A percentile compares a stretch with the other conserved stretches of the same genome.
phyloP scores from a whole-genome alignment of 1,284 basidiomycete species.

The Melampsora larici-populina region DNA sequence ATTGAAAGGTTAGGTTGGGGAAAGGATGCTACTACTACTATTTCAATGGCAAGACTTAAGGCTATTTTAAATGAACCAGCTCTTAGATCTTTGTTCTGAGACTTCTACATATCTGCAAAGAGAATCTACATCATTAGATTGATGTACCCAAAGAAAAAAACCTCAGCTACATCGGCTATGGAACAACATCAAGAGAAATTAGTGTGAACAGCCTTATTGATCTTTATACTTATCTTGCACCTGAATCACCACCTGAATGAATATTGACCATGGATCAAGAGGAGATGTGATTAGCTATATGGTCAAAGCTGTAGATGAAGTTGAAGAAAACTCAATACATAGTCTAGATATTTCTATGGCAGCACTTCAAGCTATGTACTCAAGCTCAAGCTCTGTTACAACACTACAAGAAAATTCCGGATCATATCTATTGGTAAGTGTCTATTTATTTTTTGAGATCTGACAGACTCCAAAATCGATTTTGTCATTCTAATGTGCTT shows the following conservation, averaged over 20 bases:
- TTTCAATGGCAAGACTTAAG: too few relatives aligned
- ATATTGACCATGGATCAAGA: conserved; percentile 93
- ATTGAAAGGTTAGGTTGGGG: too few relatives aligned
- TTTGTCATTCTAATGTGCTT: not conserved
- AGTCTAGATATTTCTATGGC: conserved; percentile 55
- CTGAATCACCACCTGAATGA: conserved; percentile 90
- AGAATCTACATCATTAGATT: too few relatives aligned
- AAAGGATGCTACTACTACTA: too few relatives aligned
- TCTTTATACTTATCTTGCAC: conserved; percentile 92
- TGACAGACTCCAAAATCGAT: not conserved
- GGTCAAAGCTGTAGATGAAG: conserved; percentile 58
- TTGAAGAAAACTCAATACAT: conserved; percentile 23
- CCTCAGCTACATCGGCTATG: too few relatives aligned
- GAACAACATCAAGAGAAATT: conserved; percentile 93
- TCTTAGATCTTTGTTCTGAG: too few relatives aligned
- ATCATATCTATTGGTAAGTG: conserved; percentile 90
- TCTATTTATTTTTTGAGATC: not conserved
- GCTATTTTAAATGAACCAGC: too few relatives aligned
- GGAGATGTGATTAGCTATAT: conserved; percentile 91
- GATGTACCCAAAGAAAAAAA: too few relatives aligned
- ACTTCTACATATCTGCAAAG: too few relatives aligned
- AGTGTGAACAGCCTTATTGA: conserved; percentile 88
- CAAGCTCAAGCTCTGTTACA: conserved; percentile 90
- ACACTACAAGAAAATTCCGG: conserved; percentile 92
- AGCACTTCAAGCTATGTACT: conserved; percentile 67